Evolutionary conservation across 2,329 filamentous ascomycete genomes (phyloP).

Genomic region (Pseudogymnoascus sp.): DNA sequence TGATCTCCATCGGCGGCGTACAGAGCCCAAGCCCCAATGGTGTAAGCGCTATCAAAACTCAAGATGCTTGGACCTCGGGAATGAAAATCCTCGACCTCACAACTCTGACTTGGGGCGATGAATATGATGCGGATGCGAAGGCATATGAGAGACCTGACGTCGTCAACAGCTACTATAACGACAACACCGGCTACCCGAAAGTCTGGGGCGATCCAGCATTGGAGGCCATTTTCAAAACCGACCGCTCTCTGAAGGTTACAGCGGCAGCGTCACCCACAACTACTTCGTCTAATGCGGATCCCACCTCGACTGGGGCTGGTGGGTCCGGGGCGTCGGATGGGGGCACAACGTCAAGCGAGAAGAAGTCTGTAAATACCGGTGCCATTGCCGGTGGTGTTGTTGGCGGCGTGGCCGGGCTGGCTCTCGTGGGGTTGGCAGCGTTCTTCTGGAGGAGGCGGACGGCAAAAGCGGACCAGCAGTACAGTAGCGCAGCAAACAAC

Average conservation of each 20-base stretch:
- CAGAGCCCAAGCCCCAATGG: background rate
- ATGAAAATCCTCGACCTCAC: slow-evolving; percentile 18
- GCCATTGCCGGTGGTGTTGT: slow-evolving; percentile 19
- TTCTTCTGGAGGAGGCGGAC: slow-evolving; percentile 13
- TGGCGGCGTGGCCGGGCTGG: slow-evolving; percentile 18
- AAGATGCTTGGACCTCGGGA: slow-evolving; percentile 3
- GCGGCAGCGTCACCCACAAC: background rate
- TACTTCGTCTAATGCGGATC: background rate
- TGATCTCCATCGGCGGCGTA: slow-evolving; percentile 16
- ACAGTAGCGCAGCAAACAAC: background rate
- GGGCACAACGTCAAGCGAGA: background rate
- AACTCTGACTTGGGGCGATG: slow-evolving; percentile 12
- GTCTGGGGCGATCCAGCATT: background rate
- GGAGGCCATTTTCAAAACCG: slow-evolving; percentile 3
- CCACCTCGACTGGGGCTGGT: background rate
- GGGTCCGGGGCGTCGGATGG: background rate
- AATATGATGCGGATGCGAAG: slow-evolving; percentile 11
- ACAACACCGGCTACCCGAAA: background rate
- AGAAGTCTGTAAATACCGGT: slow-evolving; percentile 13
- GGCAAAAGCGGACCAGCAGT: background rate
- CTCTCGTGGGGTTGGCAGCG: slow-evolving; percentile 16
- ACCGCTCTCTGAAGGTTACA: slow-evolving; percentile 2
- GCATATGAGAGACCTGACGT: slow-evolving; percentile 13
- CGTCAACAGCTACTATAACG: slow-evolving; percentile 16
- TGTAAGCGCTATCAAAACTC: background rate